Evolutionary conservation across 441 rosid species (phyloP).

Genomic region (Gossypium gossypioides): DNA sequence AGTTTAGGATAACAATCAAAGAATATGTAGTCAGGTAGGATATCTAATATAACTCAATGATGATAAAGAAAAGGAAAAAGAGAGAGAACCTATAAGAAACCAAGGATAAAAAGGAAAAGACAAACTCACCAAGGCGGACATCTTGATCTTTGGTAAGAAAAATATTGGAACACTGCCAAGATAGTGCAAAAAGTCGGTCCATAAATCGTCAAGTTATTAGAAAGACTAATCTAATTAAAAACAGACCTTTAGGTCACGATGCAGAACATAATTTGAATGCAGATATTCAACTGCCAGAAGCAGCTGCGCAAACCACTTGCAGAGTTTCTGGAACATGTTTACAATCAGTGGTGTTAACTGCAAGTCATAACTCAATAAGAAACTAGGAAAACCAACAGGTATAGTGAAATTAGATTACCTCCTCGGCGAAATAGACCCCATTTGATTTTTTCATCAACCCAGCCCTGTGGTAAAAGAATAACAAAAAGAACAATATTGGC

Average conservation of each 20-base stretch:
- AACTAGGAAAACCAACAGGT: constrained; percentile 12
- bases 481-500: constrained; percentile 10
- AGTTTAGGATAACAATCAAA: not conserved
- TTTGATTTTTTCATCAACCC: constrained; percentile 86
- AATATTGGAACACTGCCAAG: constrained; percentile 81
- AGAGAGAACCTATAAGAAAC: not conserved
- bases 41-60: constrained; percentile 5
- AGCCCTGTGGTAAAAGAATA: constrained; percentile 51
- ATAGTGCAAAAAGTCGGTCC: constrained; percentile 24
- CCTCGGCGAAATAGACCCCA: constrained; percentile 84
- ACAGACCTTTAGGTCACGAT: constrained; percentile 83
- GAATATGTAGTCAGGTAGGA: not conserved
- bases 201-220: constrained; percentile 10
- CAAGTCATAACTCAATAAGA: constrained; percentile 16
- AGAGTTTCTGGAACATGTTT: constrained; percentile 53
- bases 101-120: constrained; percentile 4
- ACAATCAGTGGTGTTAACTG: not conserved
- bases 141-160: constrained; percentile 93
- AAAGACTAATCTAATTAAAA: constrained; percentile 10
- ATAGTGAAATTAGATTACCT: constrained; percentile 31
- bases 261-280: constrained; percentile 82
- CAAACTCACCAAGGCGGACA: constrained; percentile 73
- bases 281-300: constrained; percentile 84
- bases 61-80: not conserved
- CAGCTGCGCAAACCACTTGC: constrained; percentile 92